Evolutionary conservation across 2,329 filamentous ascomycete genomes (phyloP).

Genomic region (Colletotrichum caudatum): DNA sequence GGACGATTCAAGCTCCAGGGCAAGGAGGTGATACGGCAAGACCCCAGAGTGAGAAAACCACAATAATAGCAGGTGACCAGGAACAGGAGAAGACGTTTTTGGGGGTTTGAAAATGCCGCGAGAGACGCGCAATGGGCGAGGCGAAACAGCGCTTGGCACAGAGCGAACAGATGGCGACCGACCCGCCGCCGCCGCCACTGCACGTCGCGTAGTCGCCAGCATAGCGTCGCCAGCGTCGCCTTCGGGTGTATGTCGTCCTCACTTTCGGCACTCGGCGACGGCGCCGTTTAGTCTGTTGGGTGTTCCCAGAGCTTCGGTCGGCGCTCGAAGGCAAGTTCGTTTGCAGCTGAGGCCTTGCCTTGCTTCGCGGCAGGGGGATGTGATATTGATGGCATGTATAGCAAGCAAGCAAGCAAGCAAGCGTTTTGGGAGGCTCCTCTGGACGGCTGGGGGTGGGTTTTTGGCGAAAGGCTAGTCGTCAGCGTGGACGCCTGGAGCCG

Average conservation of each 20-base stretch:
- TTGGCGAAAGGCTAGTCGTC: constrained; percentile 14
- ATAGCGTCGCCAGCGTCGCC: no score
- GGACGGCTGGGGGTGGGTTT: no score
- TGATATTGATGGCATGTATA: background rate
- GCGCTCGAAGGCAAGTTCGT: background rate
- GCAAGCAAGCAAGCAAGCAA: no score
- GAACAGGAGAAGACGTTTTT: constrained; percentile 4
- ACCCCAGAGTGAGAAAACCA: background rate
- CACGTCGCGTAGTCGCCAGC: no score
- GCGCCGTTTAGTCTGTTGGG: background rate
- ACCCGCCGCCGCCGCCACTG: background rate
- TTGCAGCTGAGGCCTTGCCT: no score
- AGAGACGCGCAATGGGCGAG: constrained; percentile 25
- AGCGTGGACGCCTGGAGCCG: constrained; percentile 33
- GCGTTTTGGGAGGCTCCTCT: no score
- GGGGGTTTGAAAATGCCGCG: constrained; percentile 28
- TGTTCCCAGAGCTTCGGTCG: background rate
- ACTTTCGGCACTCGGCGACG: background rate
- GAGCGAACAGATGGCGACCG: background rate
- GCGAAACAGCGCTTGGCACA: background rate
- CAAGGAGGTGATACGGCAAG: background rate
- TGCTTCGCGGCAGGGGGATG: background rate
- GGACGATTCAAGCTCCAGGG: background rate
- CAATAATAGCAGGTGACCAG: background rate
- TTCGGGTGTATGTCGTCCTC: background rate